Evolutionary conservation across 495 filamentous ascomycete genomes (phyloP), one percentile per base, ranked within the genome.

Genomic region (Talaromyces proteolyticus): DNA sequence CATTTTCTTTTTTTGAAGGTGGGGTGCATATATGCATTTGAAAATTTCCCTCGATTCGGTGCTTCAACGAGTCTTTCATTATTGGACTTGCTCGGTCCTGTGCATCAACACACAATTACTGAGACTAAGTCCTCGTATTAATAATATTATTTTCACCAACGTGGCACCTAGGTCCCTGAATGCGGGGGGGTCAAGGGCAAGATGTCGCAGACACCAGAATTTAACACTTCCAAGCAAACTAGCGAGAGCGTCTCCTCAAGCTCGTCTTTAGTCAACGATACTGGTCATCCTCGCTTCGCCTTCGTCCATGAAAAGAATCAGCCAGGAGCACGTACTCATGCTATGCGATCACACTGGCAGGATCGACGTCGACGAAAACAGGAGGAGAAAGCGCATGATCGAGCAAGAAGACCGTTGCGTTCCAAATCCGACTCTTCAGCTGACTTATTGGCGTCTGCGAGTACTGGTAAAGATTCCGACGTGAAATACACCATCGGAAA

Each of bases 271-370:
- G 29, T 34, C 14, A 14, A 34, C 14, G 42, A 51, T 24, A 22
- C 43, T 44, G 52, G 37, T 23, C 24, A 42, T 24, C 44, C 52
- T 16, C 52, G 52, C 4, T 63, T 60, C 42, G 34, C 47, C 4
- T 63, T 63, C 34, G 57, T 63, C 26, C 19, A 41, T 10, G 57
- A 53, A 19, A 51, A 44, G 21, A 54, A 20, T 18, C 53, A 57
- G n/a, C 49, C 54, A 34, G 44, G 53, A 45, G 48, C 56, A 10
- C 58, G 61, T 26, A 64, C 52, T 53, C 58, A 61, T 59, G 56
- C 58, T 22, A 64, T 61, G 61, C 48, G 51, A 4, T 56, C 55
- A 21, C 61, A 64, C 49, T 61, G 61, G 61, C 58, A 51, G 34
- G 50, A 53, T 22, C 54, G 61, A 50, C 54, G 57, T 42, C 36